Evolutionary conservation across 2,329 filamentous ascomycete genomes (phyloP).

Genomic region (Ascochyta koolunga): DNA sequence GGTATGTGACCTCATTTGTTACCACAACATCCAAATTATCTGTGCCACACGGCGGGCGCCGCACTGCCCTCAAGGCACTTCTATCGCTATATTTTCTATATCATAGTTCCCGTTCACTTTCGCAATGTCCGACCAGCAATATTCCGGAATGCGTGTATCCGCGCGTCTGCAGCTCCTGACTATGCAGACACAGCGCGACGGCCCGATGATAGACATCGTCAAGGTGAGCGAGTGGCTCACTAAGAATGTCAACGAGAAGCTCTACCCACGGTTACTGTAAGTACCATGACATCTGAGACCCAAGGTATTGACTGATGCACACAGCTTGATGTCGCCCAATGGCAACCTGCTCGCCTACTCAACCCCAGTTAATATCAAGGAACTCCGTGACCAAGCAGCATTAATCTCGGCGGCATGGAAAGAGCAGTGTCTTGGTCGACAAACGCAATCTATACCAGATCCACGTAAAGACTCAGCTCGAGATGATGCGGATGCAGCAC

Average conservation of each 20-base stretch:
- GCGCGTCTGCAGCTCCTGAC: constrained; percentile 8
- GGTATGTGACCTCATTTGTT: constrained; percentile 14
- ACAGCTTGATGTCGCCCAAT: constrained; percentile 57
- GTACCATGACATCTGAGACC: constrained; percentile 15
- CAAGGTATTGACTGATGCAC: constrained; percentile 11
- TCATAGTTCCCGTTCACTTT: not conserved
- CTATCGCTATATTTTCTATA: not conserved
- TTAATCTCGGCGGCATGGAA: constrained; percentile 58
- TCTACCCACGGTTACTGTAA: constrained; percentile 54
- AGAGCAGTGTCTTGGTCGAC: constrained; percentile 44
- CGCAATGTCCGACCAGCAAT: not conserved
- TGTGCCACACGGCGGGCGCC: not conserved
- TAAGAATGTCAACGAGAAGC: constrained; percentile 51
- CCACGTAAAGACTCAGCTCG: constrained; percentile 17
- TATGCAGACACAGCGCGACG: constrained; percentile 11
- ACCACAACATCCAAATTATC: constrained; percentile 3
- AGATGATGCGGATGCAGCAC: constrained; percentile 13
- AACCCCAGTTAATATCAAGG: constrained; percentile 55
- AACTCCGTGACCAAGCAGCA: constrained; percentile 57
- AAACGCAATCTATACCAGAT: constrained; percentile 20
- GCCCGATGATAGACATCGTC: constrained; percentile 52
- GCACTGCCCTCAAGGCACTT: not conserved
- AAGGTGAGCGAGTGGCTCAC: constrained; percentile 53
- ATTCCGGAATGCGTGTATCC: not conserved
- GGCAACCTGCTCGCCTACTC: constrained; percentile 58